Conservation (phyloP, 495 filamentous ascomycete species). For the Neurospora pannonica region DNA sequence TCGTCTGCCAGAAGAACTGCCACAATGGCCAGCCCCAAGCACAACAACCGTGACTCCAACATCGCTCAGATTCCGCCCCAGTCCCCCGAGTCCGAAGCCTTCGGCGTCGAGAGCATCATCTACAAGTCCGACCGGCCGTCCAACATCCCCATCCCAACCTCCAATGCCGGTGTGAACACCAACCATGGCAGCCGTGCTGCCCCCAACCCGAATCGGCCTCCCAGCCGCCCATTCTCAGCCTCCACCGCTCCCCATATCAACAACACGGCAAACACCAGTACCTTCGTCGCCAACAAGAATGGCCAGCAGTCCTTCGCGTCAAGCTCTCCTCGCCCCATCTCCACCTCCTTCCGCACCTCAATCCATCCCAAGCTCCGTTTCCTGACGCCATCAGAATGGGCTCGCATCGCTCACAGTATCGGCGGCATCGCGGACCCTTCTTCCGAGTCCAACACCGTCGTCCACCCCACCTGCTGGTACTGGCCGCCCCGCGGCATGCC, state of each 20-base stretch:
- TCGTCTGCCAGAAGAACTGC: not conserved
- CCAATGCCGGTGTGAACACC: not conserved
- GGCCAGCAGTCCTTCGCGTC: not conserved
- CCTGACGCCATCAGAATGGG: constrained; percentile 33
- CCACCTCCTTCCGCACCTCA: not conserved
- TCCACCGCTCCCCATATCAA: not conserved
- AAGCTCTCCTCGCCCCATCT: not conserved
- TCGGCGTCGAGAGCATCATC: constrained; percentile 13
- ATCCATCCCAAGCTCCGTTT: constrained; percentile 16
- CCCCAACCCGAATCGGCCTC: not conserved
- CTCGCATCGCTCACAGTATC: constrained; percentile 34
- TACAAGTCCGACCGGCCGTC: constrained; percentile 16
- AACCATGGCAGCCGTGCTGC: not conserved
- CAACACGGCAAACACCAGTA: not conserved
- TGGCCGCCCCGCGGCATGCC: constrained; percentile 38
- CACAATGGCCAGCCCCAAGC: not conserved
- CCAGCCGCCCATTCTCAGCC: not conserved
- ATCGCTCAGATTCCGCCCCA: constrained; percentile 6
- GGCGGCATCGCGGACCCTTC: constrained; percentile 30
- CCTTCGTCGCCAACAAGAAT: not conserved
- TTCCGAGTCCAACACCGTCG: constrained; percentile 30
- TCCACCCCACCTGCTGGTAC: constrained; percentile 31
- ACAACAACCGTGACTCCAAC: constrained; percentile 6
- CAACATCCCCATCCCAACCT: constrained; percentile 14
- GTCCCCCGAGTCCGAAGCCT: constrained; percentile 7